Base-by-base conservation (phyloP, 345 rosid genomes). In the Iberis pinnata region DNA sequence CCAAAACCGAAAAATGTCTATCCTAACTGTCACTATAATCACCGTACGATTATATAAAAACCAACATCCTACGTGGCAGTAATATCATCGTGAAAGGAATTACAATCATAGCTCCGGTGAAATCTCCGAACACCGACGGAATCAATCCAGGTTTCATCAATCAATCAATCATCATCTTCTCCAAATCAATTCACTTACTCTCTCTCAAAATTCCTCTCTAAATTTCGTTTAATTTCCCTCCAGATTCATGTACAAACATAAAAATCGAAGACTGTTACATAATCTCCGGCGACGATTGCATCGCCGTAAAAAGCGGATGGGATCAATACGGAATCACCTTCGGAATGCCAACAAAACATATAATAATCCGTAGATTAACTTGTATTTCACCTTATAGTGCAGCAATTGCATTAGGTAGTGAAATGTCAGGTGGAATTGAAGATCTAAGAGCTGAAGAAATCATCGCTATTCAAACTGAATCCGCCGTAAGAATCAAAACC, bases 141-240 rank as follows among this genome's bases (percentile, higher is more conserved):
- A 86, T 90, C 70, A 82, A 86, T 53, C 98, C 96, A 67, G 97
- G 97, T 86, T 64, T n/a, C n/a, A n/a, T n/a, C n/a, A n/a, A n/a
- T n/a, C n/a, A n/a, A n/a, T n/a, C n/a, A 31, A 12, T n/a, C 9
- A 22, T 7, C 54, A 9, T n/a, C n/a, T n/a, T n/a, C n/a, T n/a
- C n/a, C n/a, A n/a, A n/a, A n/a, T n/a, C n/a, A n/a, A n/a, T n/a
- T n/a, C n/a, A n/a, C n/a, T n/a, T n/a, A n/a, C n/a, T n/a, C n/a
- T n/a, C n/a, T n/a, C n/a, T n/a, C n/a, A n/a, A n/a, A n/a, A n/a
- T n/a, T n/a, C n/a, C n/a, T n/a, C n/a, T n/a, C n/a, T n/a, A n/a
- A n/a, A n/a, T n/a, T n/a, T n/a, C n/a, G n/a, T n/a, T n/a, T n/a
- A n/a, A n/a, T n/a, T n/a, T n/a, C 6, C 26, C 38, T 35, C 15